Evolutionary conservation across 2,329 filamentous ascomycete species (phyloP).

Genomic region (Colletotrichum sp.): DNA sequence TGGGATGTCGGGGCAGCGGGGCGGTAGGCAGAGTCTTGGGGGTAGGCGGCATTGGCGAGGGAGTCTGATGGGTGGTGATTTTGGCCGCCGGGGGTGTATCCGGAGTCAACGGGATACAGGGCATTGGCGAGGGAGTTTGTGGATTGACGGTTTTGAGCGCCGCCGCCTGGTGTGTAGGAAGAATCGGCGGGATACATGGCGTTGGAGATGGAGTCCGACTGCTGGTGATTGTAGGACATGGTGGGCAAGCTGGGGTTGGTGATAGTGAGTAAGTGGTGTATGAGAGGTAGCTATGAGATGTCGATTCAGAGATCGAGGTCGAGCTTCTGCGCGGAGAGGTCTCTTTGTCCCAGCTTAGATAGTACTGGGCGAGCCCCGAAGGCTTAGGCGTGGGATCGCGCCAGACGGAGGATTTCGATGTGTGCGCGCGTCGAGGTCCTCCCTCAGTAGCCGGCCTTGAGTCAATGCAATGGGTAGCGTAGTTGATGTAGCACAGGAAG

Average conservation of each 20-base stretch:
- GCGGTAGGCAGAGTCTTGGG: constrained; percentile 16
- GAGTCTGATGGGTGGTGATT: neutral
- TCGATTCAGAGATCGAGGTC: neutral
- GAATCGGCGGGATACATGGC: constrained; percentile 7
- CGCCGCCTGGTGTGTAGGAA: neutral
- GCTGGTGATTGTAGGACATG: constrained; percentile 14
- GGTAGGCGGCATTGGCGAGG: constrained; percentile 20
- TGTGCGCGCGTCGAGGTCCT: neutral
- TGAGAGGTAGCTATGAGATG: neutral
- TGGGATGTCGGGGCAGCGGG: neutral
- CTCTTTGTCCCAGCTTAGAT: neutral
- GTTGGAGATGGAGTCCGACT: constrained; percentile 4
- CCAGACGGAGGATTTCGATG: neutral
- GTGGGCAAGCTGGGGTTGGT: neutral
- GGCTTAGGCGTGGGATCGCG: neutral
- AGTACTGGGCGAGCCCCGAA: neutral
- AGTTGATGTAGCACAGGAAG: neutral
- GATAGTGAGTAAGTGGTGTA: neutral
- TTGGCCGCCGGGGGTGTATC: constrained; percentile 5
- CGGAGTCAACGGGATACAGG: constrained; percentile 17
- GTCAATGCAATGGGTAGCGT: neutral
- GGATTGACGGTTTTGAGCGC: neutral
- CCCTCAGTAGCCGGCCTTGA: neutral
- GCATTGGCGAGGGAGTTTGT: constrained; percentile 16
- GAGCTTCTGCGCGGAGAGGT: neutral